Base-by-base conservation (phyloP, 768 basidiomycete species). In the Obba rivulosa region DNA sequence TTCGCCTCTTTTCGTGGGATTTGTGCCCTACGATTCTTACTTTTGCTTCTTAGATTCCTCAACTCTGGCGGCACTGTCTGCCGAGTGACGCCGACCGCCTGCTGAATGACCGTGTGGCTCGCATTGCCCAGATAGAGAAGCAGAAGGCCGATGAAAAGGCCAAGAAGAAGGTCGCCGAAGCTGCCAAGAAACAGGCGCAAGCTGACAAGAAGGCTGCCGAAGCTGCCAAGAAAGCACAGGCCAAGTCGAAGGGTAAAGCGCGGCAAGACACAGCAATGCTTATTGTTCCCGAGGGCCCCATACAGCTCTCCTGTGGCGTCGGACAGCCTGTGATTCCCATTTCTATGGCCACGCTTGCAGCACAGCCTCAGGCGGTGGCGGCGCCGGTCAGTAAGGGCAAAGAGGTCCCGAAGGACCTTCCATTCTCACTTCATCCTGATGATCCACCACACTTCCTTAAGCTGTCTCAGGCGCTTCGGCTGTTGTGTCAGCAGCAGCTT, bases 61-160 rank as follows among this genome's bases (percentile, higher is more conserved):
- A 61, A 40, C 42, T 64, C 7, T 65, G 64, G 64, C 40, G 53
- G 18, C 49, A 51, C 4, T 63, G 49, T 41, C 28, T 41, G 39
- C 14, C 53, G 10, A 40, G 22, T n/a, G 38, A 43, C 3, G 9
- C 31, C n/a, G 23, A 38, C n/a, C 10, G 25, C 16, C 14, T 20
- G 24, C 25, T 5, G 34, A 7, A 45, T 10, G 17, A 34, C 18
- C 25, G 34, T 16, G 31, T 45, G 23, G 31, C n/a, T 7, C 44
- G 25, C 16, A 45, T 45, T 17, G n/a, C 8, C 11, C 7, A 9
- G 21, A 14, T 21, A 20, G 45, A 46, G 45, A 17, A 8, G 4
- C 3, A 25, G n/a, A 21, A 22, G 8, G 45, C 36, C 10, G 31
- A 38, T 4, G 8, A 35, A 9, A 35, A 35, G 34, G 34, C 34